Evolutionary conservation across 1,284 basidiomycete species (phyloP).

Genomic region (Apiotrichum brassicae): DNA sequence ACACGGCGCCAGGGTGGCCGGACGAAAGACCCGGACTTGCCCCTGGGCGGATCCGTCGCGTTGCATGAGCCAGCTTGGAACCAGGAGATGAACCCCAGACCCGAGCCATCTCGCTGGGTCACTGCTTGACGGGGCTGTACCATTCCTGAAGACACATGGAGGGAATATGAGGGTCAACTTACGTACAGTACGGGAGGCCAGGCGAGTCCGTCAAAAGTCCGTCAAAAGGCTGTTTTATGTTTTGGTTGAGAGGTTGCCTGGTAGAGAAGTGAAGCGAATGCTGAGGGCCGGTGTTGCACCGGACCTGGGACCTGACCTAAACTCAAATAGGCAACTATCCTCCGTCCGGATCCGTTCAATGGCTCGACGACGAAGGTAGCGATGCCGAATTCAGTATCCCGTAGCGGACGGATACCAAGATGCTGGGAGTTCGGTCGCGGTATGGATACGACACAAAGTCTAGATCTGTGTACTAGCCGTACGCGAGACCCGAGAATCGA

Average conservation of each 20-base stretch:
- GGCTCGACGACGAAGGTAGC: too few species aligned
- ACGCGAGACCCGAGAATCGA: too few species aligned
- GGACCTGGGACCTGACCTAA: slow-evolving; percentile 3
- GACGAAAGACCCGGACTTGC: not conserved
- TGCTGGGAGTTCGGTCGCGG: too few species aligned
- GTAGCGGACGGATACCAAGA: too few species aligned
- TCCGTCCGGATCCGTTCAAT: not conserved
- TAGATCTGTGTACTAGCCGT: too few species aligned
- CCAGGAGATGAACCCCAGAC: not conserved
- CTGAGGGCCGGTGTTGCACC: not conserved
- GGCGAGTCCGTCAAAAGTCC: too few species aligned
- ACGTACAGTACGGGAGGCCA: not conserved
- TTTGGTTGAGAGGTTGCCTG: too few species aligned
- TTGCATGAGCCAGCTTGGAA: not conserved
- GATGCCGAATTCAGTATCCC: too few species aligned
- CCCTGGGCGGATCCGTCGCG: not conserved
- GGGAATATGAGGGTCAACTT: not conserved
- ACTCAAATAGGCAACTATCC: slow-evolving; percentile 2
- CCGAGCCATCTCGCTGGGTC: not conserved
- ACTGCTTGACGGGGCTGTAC: not conserved
- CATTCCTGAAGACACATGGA: not conserved
- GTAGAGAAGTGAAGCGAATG: not conserved
- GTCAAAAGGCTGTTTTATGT: too few species aligned
- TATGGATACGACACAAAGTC: too few species aligned
- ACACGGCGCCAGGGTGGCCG: not conserved